Evolutionary conservation across 202 grass and related monocot species (phyloP).

Genomic region (Eragrostis tef): DNA sequence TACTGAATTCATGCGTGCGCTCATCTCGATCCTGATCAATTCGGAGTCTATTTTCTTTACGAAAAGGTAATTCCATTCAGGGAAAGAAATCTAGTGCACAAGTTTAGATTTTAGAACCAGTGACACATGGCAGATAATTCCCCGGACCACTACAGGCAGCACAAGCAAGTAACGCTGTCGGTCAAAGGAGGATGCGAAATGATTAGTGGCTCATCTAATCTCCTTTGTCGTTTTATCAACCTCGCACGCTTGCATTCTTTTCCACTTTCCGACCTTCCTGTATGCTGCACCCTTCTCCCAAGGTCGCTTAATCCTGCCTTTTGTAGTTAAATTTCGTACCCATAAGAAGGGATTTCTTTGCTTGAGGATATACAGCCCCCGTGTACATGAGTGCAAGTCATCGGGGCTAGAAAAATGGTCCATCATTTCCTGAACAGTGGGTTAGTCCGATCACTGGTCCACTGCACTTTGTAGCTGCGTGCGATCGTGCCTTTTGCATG

Average conservation of each 20-base stretch:
- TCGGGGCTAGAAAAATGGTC: not conserved
- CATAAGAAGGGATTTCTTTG: not conserved
- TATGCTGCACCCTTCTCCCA: not conserved
- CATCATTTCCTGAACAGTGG: not conserved
- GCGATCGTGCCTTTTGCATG: not conserved
- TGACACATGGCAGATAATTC: not conserved
- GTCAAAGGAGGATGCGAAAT: not conserved
- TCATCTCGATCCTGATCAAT: not conserved
- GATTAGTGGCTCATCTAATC: not conserved
- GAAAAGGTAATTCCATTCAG: not conserved
- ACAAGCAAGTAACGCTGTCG: not conserved
- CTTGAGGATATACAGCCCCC: not conserved
- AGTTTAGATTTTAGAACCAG: not conserved
- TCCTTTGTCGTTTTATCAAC: not conserved
- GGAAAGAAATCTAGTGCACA: not conserved
- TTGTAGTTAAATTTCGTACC: not conserved
- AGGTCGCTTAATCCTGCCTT: not conserved
- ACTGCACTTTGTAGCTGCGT: not conserved
- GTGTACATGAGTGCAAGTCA: conserved; percentile 4
- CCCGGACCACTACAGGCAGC: not conserved
- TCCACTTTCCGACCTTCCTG: not conserved
- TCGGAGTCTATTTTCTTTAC: not conserved
- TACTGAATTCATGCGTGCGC: not conserved
- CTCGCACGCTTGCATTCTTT: not conserved
- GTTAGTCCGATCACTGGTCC: not conserved